phyloP scores from a whole-genome alignment of 805 yeast genomes.

The Candida vartiovaarae region DNA sequence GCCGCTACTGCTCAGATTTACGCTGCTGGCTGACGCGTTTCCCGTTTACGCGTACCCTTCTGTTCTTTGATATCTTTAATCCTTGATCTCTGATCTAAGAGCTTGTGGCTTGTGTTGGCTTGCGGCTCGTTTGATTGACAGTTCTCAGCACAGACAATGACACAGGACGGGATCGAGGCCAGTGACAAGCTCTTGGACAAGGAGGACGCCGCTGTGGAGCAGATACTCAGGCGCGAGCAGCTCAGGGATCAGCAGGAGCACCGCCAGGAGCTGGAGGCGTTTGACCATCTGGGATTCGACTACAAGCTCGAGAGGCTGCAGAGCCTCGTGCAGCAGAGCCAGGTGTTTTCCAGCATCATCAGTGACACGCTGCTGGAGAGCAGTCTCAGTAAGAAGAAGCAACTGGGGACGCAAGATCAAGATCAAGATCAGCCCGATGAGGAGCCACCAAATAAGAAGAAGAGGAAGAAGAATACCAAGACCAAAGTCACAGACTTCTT shows the following conservation, averaged over 20 bases:
- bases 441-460: constrained; percentile 13
- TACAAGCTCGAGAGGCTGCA: constrained; percentile 60
- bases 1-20: too few relatives aligned
- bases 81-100: too few relatives aligned
- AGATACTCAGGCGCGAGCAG: constrained; percentile 11
- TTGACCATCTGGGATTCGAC: constrained; percentile 40
- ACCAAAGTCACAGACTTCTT: constrained; percentile 20
- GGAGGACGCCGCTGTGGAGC: constrained; percentile 17
- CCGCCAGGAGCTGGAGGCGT: constrained; percentile 14
- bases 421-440: constrained; percentile 6
- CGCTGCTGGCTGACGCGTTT: too few relatives aligned
- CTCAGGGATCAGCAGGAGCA: constrained; percentile 2
- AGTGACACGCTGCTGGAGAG: constrained; percentile 65
- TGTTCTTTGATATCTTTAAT: too few relatives aligned
- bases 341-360: constrained; percentile 79
- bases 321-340: constrained; percentile 77
- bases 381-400: constrained; percentile 29
- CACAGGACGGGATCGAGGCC: background rate
- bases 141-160: background rate
- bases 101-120: too few relatives aligned
- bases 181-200: background rate
- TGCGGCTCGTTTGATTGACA: too few relatives aligned
- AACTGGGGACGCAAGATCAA: constrained; percentile 10
- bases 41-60: too few relatives aligned
- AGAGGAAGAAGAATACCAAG: constrained; percentile 17